Evolutionary conservation across 2,329 filamentous ascomycete genomes (phyloP), one percentile per base, ranked within the genome.

Genomic region (Tolypocladium album): DNA sequence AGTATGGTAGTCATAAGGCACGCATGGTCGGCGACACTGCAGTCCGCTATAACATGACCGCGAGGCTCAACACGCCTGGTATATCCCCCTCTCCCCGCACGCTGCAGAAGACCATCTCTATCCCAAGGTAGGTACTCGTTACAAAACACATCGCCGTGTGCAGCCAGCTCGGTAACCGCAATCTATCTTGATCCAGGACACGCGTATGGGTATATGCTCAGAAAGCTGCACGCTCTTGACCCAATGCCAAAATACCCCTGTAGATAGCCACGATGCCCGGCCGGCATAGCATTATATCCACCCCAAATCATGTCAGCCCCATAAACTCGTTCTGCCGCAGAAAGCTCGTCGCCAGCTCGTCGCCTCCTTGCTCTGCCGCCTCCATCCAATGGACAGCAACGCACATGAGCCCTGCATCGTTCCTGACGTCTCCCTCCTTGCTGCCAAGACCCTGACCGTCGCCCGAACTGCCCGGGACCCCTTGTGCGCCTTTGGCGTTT

Each of bases 381-480:
- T 93, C 90, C 92, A 97, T 97, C 92, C 93, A 97, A 78, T 97
- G 93, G 74, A 95, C 87, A 12, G 93, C 93, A 60, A 96, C 85
- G 68, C 92, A 97, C 89, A 97, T 94, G 50, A 92, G 86, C 59
- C 88, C 88, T 2, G 90, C 90, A 71, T 97, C 91, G 61, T 87
- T 92, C 65, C 90, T 73, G 42, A 83, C 79, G 61, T 83, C 74
- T 22, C 76, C 76, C 56, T 78, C 75, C 58, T 73, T 74, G 55
- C 72, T 71, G 43, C 67, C 67, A 39, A 61, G 15, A 45, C 62
- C 62, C 38, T 66, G 61, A 27, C 68, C 64, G 36, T 66, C 65
- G 55, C 65, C 65, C 58, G 64, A 58, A 53, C 62, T 27, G 4
- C 58, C 59, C 39, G 42, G 58, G 59, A 40, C 64, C 60, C 24